A percentile compares a stretch with the other conserved stretches of the same genome.
Evolutionary conservation across 192 early-diverging fungal species (phyloP).

Genomic region (Entomortierella lignicola): DNA sequence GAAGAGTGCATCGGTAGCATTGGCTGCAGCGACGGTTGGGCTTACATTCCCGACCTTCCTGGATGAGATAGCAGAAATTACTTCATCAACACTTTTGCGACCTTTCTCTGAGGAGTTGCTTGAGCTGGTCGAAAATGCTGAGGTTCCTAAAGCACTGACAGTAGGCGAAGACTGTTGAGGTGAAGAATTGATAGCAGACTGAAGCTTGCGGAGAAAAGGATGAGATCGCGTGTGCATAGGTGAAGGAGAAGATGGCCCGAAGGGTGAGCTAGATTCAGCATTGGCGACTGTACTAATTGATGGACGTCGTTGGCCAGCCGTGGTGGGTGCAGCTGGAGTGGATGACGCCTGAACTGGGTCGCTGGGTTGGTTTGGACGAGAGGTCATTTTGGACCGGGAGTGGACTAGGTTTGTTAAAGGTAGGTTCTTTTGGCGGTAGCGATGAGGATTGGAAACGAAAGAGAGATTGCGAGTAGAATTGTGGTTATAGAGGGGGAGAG

Average conservation of each 20-base stretch:
- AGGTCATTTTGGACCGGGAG: constrained; percentile 34
- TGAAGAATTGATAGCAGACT: constrained; percentile 4
- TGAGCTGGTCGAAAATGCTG: constrained; percentile 33
- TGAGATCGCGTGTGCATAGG: constrained; percentile 26
- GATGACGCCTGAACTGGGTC: neutral
- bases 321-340: neutral
- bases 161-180: neutral
- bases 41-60: constrained; percentile 5
- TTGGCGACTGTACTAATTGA: neutral
- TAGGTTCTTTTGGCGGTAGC: neutral
- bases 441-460: neutral
- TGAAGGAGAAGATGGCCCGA: neutral
- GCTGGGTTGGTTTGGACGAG: neutral
- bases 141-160: constrained; percentile 7
- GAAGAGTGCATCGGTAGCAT: constrained; percentile 24
- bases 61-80: constrained; percentile 12
- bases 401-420: neutral
- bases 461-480: neutral
- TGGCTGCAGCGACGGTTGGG: constrained; percentile 24
- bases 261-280: neutral
- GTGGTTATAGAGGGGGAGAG: neutral
- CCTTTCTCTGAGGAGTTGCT: neutral
- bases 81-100: constrained; percentile 23
- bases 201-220: constrained; percentile 47
- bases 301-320: neutral